A percentile compares a stretch with the other conserved stretches of the same genome.
Evolutionary conservation across 2,329 filamentous ascomycete genomes (phyloP).

Genomic region (Fusarium sp.): DNA sequence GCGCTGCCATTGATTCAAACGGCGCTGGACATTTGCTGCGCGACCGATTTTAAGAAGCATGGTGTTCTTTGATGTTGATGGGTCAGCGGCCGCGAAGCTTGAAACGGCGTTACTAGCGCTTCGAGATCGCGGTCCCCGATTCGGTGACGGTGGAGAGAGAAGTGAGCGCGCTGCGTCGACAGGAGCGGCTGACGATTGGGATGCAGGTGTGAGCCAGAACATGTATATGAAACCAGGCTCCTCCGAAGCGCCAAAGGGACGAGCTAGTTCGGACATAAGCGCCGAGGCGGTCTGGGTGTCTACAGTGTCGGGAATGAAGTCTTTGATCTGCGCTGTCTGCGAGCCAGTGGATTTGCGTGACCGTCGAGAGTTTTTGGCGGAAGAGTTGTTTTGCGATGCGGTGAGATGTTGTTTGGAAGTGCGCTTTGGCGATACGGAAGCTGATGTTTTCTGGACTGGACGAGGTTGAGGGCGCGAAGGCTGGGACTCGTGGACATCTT

Average conservation of each 20-base stretch:
- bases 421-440: constrained; percentile 27
- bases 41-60: constrained; percentile 75
- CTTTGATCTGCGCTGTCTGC: constrained; percentile 45
- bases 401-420: constrained; percentile 28
- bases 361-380: constrained; percentile 43
- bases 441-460: constrained; percentile 53
- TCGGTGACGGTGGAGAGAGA: constrained; percentile 59
- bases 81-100: constrained; percentile 54
- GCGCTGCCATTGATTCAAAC: constrained; percentile 90
- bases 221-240: constrained; percentile 97
- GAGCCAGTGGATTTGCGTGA: constrained; percentile 47
- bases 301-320: constrained; percentile 73
- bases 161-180: constrained; percentile 68
- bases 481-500: constrained; percentile 52
- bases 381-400: constrained; percentile 37
- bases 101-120: constrained; percentile 65
- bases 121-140: constrained; percentile 49
- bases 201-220: constrained; percentile 87
- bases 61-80: constrained; percentile 51
- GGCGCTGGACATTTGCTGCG: constrained; percentile 84
- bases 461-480: constrained; percentile 57
- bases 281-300: constrained; percentile 74
- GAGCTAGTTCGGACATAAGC: constrained; percentile 78
- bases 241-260: constrained; percentile 73
- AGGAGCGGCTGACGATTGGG: constrained; percentile 58